These are phyloP conservation scores for Kodamaea kakaduensis DNA, from an alignment of 805 yeast genomes.

Conservation along the genomic window DNA sequence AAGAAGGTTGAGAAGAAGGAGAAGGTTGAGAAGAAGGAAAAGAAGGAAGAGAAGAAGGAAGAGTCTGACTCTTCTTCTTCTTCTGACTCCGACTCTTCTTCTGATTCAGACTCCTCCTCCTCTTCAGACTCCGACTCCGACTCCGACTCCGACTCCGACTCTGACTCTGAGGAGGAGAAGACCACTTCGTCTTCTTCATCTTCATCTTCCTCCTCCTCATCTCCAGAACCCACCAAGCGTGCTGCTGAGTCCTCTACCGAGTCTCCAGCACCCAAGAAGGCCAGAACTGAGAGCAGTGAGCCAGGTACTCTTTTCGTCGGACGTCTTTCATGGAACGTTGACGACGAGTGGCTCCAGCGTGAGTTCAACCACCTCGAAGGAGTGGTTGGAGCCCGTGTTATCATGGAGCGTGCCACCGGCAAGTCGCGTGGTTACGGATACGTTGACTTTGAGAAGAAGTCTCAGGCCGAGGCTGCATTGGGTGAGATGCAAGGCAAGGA, in stretches of 20 bases:
- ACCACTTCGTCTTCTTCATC: slow-evolving; percentile 10
- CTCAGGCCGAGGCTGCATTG: slow-evolving; percentile 82
- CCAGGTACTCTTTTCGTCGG: slow-evolving; percentile 94
- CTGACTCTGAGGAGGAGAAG: slow-evolving; percentile 13
- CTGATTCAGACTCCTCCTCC: slow-evolving; percentile 27
- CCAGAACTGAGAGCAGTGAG: slow-evolving; percentile 32
- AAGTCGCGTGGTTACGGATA: slow-evolving; percentile 97
- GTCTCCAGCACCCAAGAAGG: slow-evolving; percentile 47
- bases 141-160: slow-evolving; percentile 14
- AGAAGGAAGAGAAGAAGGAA: slow-evolving; percentile 15
- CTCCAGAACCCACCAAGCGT: slow-evolving; percentile 20
- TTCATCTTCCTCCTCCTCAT: slow-evolving; percentile 32
- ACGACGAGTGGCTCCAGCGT: slow-evolving; percentile 86
- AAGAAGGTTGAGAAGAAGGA: slow-evolving; percentile 13
- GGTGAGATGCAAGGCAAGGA: slow-evolving; percentile 85
- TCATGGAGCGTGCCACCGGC: slow-evolving; percentile 86
- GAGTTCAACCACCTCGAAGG: slow-evolving; percentile 85
- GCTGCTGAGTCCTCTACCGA: slow-evolving; percentile 20
- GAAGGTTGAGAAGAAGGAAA: slow-evolving; percentile 11
- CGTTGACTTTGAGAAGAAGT: slow-evolving; percentile 82
- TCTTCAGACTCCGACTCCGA: slow-evolving; percentile 20
- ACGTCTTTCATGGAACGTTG: slow-evolving; percentile 94
- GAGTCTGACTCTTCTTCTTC: slow-evolving; percentile 12
- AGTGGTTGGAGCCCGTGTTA: slow-evolving; percentile 84
- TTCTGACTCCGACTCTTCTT: slow-evolving; percentile 27